Evolutionary conservation across 371 early-diverging fungal species (phyloP), one percentile per base, ranked within the genome.

Genomic region (Apophysomyces elegans): DNA sequence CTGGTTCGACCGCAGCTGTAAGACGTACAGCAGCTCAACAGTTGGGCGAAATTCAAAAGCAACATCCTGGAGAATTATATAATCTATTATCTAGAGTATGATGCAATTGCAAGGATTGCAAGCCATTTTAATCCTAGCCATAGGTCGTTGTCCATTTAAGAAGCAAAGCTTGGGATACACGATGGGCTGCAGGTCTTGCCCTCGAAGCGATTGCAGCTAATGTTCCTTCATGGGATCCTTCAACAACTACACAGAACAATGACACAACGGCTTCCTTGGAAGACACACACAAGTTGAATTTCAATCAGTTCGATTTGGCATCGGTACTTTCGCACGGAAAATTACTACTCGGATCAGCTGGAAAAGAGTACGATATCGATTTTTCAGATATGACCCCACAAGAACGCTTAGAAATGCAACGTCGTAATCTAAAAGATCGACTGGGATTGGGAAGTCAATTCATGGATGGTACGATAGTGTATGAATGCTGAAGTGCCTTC

Each of bases 111-210:
- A 54, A 50, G 12, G n/a, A 47, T n/a, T 14, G 26, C 5, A 35
- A 6, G 56, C 7, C 35, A n/a, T 9, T 7, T 54, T 56, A 35
- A 21, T 21, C 2, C 21, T 46, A 26, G n/a, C 37, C 61, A 18
- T 64, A 91, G 92, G 92, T 94, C 13, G 76, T 93, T n/a, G 89
- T 92, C 44, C 93, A 95, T 70, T 76, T 98, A 3, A 86, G 94
- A 58, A 94, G 92, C 74, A 89, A 88, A 76, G 88, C 86, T 64
- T 97, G 99, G 99, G 97, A 96, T 64, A 95, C 98, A 13, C 94
- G 99, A n/a, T 86, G 90, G 61, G 99, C 99, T 18, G 97, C 96
- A 4, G 93, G 94, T 1, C 88, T 90, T 62, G 97, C 99, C 18
- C 76, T 99, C 5, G 94, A 95, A 59, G 93, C 93, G 7, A 96